phyloP scores from a whole-genome alignment of 2,329 filamentous ascomycete genomes.

The Cryphonectria carpinicola region DNA sequence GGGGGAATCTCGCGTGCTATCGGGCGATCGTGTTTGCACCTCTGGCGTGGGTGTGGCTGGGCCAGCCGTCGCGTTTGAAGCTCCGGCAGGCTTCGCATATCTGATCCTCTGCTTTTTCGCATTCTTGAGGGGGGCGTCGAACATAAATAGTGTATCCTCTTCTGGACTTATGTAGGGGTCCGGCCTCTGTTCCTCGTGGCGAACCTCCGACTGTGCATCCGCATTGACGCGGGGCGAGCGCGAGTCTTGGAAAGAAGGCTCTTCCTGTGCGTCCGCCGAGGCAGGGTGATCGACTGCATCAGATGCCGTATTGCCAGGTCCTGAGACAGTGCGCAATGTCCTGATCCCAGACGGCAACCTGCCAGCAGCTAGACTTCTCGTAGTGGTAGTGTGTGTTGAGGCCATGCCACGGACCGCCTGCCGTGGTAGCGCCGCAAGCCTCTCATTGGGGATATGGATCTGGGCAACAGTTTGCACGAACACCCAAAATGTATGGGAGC shows the following conservation, averaged over 20 bases:
- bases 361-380: not conserved
- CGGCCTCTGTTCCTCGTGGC: not conserved
- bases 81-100: not conserved
- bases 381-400: not conserved
- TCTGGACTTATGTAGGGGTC: not conserved
- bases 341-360: not conserved
- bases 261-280: not conserved
- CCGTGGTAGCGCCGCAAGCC: conserved; percentile 17
- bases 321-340: not conserved
- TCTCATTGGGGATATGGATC: conserved; percentile 38
- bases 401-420: conserved; percentile 1
- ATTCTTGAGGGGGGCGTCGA: not conserved
- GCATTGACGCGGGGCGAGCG: not conserved
- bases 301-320: not conserved
- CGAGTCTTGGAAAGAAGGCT: not conserved
- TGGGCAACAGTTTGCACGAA: conserved; percentile 53
- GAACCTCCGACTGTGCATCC: not conserved
- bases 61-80: not conserved
- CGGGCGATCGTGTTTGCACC: not conserved
- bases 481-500: conserved; percentile 48
- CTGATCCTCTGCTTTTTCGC: not conserved
- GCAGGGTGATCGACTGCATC: not conserved
- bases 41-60: not conserved
- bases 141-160: conserved; percentile 2
- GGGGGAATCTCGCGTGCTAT: not conserved